These are phyloP conservation scores for Hericium coralloides DNA, from an alignment of 768 basidiomycete genomes.

Conservation along the genomic window DNA sequence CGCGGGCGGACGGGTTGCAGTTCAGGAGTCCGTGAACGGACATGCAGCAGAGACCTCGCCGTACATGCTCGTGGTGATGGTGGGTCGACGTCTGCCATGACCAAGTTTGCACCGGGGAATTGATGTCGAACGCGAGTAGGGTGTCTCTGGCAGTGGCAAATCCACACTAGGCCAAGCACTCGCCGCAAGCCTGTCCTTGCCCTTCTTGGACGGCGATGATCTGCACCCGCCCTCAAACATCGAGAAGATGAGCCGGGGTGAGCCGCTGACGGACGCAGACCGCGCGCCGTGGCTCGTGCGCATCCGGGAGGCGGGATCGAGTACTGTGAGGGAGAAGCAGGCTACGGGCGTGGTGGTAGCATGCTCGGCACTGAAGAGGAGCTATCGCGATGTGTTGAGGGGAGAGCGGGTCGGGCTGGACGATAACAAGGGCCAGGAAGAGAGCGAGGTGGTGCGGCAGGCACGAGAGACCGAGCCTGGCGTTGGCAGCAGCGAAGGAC, in stretches of 20 bases:
- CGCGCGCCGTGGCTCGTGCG: conserved; percentile 78
- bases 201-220: conserved; percentile 86
- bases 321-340: conserved; percentile 37
- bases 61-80: neutral
- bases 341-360: conserved; percentile 63
- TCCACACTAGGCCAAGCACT: conserved; percentile 60
- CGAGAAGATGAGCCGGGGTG: conserved; percentile 77
- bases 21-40: too few species aligned
- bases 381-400: conserved; percentile 77
- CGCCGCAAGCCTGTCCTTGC: conserved; percentile 45
- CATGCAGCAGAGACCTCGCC: neutral
- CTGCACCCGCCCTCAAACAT: conserved; percentile 77
- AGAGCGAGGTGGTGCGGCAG: neutral
- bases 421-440: neutral
- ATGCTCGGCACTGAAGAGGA: conserved; percentile 75
- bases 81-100: neutral
- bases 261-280: conserved; percentile 73
- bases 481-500: conserved; percentile 17
- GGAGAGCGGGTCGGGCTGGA: conserved; percentile 25
- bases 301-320: conserved; percentile 59
- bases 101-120: neutral
- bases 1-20: too few species aligned
- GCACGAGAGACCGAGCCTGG: conserved; percentile 9
- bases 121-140: conserved; percentile 29
- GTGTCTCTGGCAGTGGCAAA: conserved; percentile 68